These are phyloP conservation scores for Colletotrichum plurivorum DNA, from an alignment of 2,329 filamentous ascomycete species.

Conservation along the genomic window DNA sequence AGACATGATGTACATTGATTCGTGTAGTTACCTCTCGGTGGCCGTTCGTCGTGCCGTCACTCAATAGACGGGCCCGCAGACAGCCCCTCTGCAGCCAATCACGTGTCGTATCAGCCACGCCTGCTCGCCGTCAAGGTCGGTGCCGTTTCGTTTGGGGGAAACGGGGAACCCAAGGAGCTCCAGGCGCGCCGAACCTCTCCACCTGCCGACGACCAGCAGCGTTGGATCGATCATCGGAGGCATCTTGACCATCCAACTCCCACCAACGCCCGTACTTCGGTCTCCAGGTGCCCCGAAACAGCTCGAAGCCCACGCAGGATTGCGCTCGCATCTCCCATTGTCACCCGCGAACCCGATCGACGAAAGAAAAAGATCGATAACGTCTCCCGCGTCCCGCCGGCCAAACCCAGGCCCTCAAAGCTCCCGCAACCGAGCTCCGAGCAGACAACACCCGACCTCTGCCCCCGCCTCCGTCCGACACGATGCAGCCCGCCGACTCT, in stretches of 20 bases:
- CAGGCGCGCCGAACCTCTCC: constrained; percentile 15
- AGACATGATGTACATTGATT: too few relatives aligned
- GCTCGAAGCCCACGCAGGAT: background rate
- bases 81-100: constrained; percentile 13
- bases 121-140: constrained; percentile 15
- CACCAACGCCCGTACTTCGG: constrained; percentile 14
- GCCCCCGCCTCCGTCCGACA: constrained; percentile 44
- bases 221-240: constrained; percentile 29
- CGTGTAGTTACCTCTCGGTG: too few relatives aligned
- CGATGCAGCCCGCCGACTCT: constrained; percentile 60
- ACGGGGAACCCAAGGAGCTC: constrained; percentile 22
- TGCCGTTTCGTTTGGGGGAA: constrained; percentile 29
- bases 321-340: background rate
- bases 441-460: constrained; percentile 1
- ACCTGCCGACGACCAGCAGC: constrained; percentile 9
- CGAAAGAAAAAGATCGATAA: background rate
- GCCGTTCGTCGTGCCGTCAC: too few relatives aligned
- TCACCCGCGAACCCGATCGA: background rate
- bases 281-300: background rate
- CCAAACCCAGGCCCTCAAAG: background rate
- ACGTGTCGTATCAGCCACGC: background rate
- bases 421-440: constrained; percentile 33
- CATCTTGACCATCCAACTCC: constrained; percentile 20
- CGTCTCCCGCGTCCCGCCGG: constrained; percentile 1
- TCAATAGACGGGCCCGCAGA: background rate